Evolutionary conservation across 495 filamentous ascomycete species (phyloP), one percentile per base, ranked within the genome.

Genomic region (Rusavskia elegans): DNA sequence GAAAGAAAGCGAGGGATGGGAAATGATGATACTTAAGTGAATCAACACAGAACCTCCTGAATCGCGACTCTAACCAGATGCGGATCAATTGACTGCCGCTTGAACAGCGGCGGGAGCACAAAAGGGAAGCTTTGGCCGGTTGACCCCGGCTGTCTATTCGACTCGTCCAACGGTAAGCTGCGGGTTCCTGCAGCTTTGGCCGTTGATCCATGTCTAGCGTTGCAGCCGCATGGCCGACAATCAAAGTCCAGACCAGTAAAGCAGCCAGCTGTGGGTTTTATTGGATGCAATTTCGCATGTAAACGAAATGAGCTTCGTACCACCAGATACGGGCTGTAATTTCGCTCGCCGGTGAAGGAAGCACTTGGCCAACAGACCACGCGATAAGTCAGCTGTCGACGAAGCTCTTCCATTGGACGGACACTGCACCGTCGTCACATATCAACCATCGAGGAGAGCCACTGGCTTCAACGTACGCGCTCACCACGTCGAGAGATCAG

Each of bases 1-100:
- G 23, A 39, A 50, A 16, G n/a, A 48, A 8, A 17, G 16, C 10
- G 45, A 25, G 32, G 35, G 48, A 39, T 1, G 13, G 48, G 4
- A 39, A 39, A 30, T 19, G 48, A 10, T 50, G 48, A 50, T 50
- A 30, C 48, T 50, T 50, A 50, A 39, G 30, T 35, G 45, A 48
- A n/a, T 29, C 17, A 48, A 20, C 23, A 20, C 40, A 5, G 40
- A 19, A 21, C 40, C 40, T 42, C 40, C 40, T 42, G 40, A 42
- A 42, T 42, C 20, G 40, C 14, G 20, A 42, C 40, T 2, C 20
- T 42, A 42, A 14, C 40, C 40, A 42, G 7, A 19, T 19, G 8
- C 2, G n/a, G 40, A 42, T 19, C 1, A 21, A 19, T 10, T 11
- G n/a, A 17, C 20, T 19, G 40, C 40, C 40, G 40, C 40, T 42